phyloP scores from a whole-genome alignment of 2,329 filamentous ascomycete genomes.

The Magnaporthiopsis poae region DNA sequence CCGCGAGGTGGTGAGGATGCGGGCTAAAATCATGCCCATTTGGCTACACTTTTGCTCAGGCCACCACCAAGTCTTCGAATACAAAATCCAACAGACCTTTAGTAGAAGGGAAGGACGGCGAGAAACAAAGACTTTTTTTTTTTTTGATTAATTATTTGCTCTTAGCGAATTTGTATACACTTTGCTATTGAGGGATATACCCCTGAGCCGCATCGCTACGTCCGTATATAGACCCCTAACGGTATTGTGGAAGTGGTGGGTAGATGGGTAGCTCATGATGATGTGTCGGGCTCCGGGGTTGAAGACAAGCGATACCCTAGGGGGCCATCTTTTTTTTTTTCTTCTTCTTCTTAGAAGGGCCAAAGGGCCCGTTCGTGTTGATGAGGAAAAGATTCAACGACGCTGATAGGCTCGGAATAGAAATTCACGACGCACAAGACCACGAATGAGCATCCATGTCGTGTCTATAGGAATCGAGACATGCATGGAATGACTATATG shows the following conservation, averaged over 20 bases:
- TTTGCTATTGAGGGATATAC: background rate
- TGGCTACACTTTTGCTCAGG: background rate
- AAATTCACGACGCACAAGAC: background rate
- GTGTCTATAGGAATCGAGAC: no score
- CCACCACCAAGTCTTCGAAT: no score
- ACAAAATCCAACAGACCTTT: no score
- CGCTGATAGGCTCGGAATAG: background rate
- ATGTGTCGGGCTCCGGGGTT: background rate
- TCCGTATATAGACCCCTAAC: background rate
- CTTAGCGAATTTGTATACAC: background rate
- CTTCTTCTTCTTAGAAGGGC: background rate
- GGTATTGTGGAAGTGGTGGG: background rate
- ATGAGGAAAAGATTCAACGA: background rate
- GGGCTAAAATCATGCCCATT: background rate
- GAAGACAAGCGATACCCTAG: background rate
- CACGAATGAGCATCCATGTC: no score
- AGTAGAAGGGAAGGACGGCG: no score
- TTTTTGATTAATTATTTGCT: background rate
- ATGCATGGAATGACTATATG: background rate
- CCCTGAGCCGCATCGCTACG: background rate
- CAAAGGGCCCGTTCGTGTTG: no score
- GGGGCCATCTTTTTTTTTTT: background rate
- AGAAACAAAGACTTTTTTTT: no score
- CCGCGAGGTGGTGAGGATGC: background rate
- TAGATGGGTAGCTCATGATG: no score